Conservation (phyloP, 805 yeast genomes). For the Kazachstania viticola region DNA sequence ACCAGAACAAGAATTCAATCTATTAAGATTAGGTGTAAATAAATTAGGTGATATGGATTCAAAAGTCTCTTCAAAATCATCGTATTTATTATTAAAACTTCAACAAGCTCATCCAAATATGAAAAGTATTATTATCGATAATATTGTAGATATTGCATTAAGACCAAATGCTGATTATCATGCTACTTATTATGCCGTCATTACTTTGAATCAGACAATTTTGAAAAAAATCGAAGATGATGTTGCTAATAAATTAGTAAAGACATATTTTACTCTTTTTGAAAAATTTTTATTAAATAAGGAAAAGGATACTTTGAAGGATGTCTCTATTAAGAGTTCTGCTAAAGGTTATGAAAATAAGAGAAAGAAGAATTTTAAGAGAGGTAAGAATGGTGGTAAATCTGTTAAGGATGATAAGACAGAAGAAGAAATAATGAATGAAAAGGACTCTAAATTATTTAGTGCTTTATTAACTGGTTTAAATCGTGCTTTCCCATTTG, state of each 20-base stretch:
- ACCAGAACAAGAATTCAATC: constrained; percentile 94
- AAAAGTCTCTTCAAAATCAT: constrained; percentile 81
- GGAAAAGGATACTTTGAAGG: constrained; percentile 38
- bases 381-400: constrained; percentile 81
- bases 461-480: constrained; percentile 89
- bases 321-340: constrained; percentile 21
- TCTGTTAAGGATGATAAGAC: constrained; percentile 54
- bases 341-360: constrained; percentile 39
- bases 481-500: constrained; percentile 91
- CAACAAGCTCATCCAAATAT: constrained; percentile 93
- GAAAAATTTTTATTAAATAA: constrained; percentile 69
- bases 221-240: constrained; percentile 63
- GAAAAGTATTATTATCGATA: constrained; percentile 70
- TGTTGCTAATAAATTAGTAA: constrained; percentile 74
- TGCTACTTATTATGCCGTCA: constrained; percentile 75
- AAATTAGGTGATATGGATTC: constrained; percentile 89
- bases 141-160: constrained; percentile 71
- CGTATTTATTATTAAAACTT: constrained; percentile 64
- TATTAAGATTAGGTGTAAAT: constrained; percentile 79
- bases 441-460: constrained; percentile 72
- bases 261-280: constrained; percentile 76
- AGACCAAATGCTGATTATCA: constrained; percentile 72
- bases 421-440: constrained; percentile 56
- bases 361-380: constrained; percentile 66
- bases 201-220: constrained; percentile 88